Evolutionary conservation across 164 flowering plant genomes (phyloP).

Genomic region (Magnolia changhungtana): DNA sequence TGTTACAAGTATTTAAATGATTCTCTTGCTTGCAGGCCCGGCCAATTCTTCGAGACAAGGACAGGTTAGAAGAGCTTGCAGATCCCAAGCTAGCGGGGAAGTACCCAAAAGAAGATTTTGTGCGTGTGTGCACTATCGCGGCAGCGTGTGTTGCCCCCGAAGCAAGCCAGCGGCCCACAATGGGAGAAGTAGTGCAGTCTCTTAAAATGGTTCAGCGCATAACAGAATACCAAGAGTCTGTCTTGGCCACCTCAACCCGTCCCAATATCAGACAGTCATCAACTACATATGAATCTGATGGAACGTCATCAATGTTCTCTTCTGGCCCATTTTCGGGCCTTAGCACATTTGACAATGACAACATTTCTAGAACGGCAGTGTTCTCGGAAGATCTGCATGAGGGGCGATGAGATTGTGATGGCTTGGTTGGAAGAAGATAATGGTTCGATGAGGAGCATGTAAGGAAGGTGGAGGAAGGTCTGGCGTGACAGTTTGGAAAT

Average conservation of each 20-base stretch:
- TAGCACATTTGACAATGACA: constrained; percentile 66
- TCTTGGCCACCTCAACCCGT: constrained; percentile 36
- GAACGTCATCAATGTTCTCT: constrained; percentile 89
- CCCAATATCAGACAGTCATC: constrained; percentile 82
- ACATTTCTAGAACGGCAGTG: constrained; percentile 62
- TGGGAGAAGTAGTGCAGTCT: constrained; percentile 99
- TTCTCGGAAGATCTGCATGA: constrained; percentile 98
- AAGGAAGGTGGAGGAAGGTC: background rate
- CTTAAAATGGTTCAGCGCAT: constrained; percentile 93
- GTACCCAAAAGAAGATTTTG: constrained; percentile 85
- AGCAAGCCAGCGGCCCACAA: constrained; percentile 89
- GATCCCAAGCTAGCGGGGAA: constrained; percentile 73
- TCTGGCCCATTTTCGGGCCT: constrained; percentile 94
- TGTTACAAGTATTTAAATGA: background rate
- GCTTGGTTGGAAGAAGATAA: background rate
- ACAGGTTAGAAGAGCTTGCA: constrained; percentile 82
- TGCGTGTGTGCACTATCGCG: constrained; percentile 92
- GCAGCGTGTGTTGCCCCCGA: constrained; percentile 99
- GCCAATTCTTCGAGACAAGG: constrained; percentile 87
- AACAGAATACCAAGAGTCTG: constrained; percentile 70
- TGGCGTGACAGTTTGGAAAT: constrained; percentile 3
- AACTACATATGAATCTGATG: constrained; percentile 87
- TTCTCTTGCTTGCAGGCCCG: constrained; percentile 63
- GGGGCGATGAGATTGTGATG: constrained; percentile 54
- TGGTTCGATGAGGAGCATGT: background rate